phyloP scores from a whole-genome alignment of 1,139 yeast species.

The Sugiyamaella neomexicana region DNA sequence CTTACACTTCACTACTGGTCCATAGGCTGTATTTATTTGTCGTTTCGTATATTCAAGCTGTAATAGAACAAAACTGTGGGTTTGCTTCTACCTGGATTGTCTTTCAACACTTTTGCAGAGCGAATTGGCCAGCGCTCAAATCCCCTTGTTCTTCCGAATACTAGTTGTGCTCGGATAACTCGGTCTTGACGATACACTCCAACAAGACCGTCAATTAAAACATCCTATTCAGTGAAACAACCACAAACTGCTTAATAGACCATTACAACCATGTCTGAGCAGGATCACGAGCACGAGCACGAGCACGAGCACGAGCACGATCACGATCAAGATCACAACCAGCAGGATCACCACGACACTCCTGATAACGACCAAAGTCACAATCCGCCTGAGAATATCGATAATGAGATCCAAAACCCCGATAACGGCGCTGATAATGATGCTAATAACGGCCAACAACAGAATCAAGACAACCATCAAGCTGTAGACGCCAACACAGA shows the following conservation, averaged over 20 bases:
- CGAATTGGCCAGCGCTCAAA: background rate
- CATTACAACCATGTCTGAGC: background rate
- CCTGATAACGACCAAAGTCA: background rate
- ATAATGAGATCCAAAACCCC: background rate
- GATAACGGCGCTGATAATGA: background rate
- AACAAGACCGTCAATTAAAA: background rate
- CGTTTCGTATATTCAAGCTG: background rate
- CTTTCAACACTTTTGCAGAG: background rate
- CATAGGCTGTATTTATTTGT: background rate
- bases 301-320: background rate
- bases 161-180: slow-evolving; percentile 1
- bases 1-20: background rate
- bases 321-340: slow-evolving; percentile 4
- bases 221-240: background rate
- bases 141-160: too few relatives aligned
- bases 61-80: too few relatives aligned
- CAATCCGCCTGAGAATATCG: background rate
- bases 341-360: slow-evolving; percentile 4
- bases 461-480: background rate
- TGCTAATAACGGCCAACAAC: background rate
- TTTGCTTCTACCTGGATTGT: background rate
- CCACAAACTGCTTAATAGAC: background rate
- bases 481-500: background rate
- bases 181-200: background rate
- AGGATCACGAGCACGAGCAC: slow-evolving; percentile 1